phyloP scores from a whole-genome alignment of 2,329 filamentous ascomycete species.

The Akanthomyces lecanii region DNA sequence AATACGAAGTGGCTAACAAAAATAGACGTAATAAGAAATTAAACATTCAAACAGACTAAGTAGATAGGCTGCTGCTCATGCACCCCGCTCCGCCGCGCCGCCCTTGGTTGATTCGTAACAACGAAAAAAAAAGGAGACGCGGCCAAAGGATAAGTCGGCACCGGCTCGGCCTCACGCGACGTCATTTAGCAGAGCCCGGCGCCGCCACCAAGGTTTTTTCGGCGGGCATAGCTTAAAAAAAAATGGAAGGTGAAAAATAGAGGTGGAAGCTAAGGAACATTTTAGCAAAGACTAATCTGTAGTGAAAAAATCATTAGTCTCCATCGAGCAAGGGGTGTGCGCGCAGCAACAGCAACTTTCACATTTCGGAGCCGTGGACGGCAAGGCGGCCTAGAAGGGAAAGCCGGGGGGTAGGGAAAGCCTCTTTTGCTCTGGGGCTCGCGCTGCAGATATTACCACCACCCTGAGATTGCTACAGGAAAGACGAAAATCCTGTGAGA shows the following conservation, averaged over 20 bases:
- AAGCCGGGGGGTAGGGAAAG: too few species aligned
- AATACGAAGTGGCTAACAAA: too few species aligned
- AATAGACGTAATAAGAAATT: too few species aligned
- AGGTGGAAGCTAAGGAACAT: neutral
- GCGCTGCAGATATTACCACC: neutral
- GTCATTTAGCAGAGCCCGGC: slow-evolving; percentile 4
- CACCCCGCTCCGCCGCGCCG: too few species aligned
- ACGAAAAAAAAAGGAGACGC: neutral
- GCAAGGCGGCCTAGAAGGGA: too few species aligned
- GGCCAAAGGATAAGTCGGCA: slow-evolving; percentile 11
- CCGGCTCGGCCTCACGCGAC: slow-evolving; percentile 9
- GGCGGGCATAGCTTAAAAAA: too few species aligned
- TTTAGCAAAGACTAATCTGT: too few species aligned
- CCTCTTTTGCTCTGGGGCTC: neutral
- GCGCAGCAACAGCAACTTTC: neutral
- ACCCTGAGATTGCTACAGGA: too few species aligned
- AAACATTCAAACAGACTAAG: too few species aligned
- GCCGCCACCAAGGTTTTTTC: neutral
- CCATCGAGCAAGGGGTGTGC: neutral
- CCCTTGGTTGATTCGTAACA: neutral
- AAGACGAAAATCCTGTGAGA: neutral
- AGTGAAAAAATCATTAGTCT: too few species aligned
- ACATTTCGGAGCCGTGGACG: neutral
- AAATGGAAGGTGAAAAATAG: neutral
- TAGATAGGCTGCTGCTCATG: too few species aligned